Percentiles rank a stretch among this genome's conserved stretches.
Conservation (phyloP, 202 grass and related monocot species). For the Carex sylvatica region DNA sequence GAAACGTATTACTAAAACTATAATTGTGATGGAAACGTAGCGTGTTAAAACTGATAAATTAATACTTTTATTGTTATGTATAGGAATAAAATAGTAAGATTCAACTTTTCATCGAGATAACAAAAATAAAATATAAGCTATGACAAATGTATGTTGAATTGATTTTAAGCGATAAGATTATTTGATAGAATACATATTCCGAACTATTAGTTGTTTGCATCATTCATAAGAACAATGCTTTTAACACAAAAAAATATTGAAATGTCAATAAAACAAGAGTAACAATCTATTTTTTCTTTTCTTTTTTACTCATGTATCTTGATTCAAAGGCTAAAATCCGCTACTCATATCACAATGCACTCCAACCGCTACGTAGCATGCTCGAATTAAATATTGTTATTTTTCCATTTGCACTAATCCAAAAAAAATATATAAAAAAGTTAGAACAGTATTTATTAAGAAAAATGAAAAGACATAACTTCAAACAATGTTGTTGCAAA, state of each 20-base stretch:
- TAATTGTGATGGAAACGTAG: not conserved
- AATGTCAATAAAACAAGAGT: not conserved
- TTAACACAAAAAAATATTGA: not conserved
- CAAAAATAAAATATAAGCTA: no score
- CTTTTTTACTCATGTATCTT: not conserved
- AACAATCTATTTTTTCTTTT: not conserved
- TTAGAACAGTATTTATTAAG: not conserved
- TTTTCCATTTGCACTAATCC: no score
- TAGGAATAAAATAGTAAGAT: not conserved
- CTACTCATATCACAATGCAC: no score
- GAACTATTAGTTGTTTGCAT: not conserved
- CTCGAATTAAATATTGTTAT: no score
- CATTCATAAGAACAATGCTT: not conserved
- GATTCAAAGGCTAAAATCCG: no score
- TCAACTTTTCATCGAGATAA: not conserved
- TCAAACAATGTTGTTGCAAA: no score
- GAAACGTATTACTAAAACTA: not conserved
- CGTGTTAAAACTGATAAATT: not conserved
- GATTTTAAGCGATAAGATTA: not conserved
- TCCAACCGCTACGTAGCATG: no score
- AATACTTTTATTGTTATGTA: not conserved
- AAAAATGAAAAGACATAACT: not conserved
- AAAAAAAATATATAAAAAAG: no score
- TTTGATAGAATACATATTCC: not conserved
- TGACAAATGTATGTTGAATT: not conserved